These are phyloP conservation scores for Ophiostoma sp. DNA, from an alignment of 2,329 filamentous ascomycete species.

Conservation along the genomic window DNA sequence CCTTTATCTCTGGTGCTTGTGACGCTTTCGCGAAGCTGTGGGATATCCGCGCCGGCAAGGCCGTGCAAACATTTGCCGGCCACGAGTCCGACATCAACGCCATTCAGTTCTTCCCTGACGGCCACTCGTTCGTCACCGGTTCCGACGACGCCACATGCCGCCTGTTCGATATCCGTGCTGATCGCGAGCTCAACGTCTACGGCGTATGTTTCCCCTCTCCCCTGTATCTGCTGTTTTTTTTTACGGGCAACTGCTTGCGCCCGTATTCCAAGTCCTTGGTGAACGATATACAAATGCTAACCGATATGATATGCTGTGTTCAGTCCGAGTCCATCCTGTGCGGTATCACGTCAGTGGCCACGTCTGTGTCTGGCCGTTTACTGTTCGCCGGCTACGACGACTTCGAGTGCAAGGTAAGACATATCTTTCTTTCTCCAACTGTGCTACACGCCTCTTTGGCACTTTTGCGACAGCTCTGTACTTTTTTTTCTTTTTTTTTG, in stretches of 20 bases:
- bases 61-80: constrained; percentile 96
- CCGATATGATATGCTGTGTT: constrained; percentile 14
- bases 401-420: constrained; percentile 95
- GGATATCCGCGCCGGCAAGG: constrained; percentile 98
- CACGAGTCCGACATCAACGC: constrained; percentile 99
- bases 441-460: not conserved
- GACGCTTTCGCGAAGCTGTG: constrained; percentile 98
- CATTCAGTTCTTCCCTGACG: constrained; percentile 98
- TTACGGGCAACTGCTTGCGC: not conserved
- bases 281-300: constrained; percentile 28
- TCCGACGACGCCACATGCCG: constrained; percentile 97
- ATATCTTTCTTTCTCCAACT: not conserved
- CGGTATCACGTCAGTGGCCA: constrained; percentile 96
- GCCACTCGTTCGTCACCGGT: constrained; percentile 96
- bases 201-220: constrained; percentile 52
- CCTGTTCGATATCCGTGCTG: constrained; percentile 95
- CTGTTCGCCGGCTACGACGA: constrained; percentile 98
- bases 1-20: constrained; percentile 98
- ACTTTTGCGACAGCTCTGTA: not conserved
- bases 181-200: constrained; percentile 72
- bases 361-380: constrained; percentile 91
- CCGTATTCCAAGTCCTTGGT: not conserved
- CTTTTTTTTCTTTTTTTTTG: not conserved
- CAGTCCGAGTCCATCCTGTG: constrained; percentile 97
- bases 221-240: not conserved